Base-by-base conservation (phyloP, 306 rosid species). In the Cucurbita ficifolia region DNA sequence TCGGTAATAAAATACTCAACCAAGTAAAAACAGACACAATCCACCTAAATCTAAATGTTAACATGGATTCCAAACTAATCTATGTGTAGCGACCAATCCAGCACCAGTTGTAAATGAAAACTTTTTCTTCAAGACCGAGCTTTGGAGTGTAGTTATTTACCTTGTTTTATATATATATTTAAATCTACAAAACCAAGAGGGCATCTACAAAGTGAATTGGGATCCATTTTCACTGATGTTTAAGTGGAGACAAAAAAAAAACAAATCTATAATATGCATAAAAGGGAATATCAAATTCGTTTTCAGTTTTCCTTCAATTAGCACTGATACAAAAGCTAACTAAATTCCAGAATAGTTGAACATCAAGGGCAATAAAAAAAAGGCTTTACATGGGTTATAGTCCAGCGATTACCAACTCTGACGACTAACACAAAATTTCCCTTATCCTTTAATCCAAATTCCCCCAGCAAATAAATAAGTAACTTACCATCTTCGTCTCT, bases 401-500 rank as follows among this genome's bases (percentile, higher is more conserved):
- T 45, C 22, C 33, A 42, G 19, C 33, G 39, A 64, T 19, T 13
- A 33, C 21, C 73, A 46, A 43, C 72, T 42, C 56, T 45, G 7
- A 11, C 16, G 7, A 21, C 74, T 9, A 49, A 49, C 58, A 14
- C 39, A 1, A 24, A 24, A 70, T 24, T 43, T 13, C 2, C 14
- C 56, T 2, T 46, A 45, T 13, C 2, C 4, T 24, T 21, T 13
- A 43, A 67, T 13, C 73, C 42, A 70, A 70, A 70, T 1, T 68
- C 53, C 59, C 22, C 74, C 46, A 70, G 17, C 8, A 29, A 48
- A 70, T 29, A 49, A 49, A 70, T 49, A 46, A 46, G 14, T 0
- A 70, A 19, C 50, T 75, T 76, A 81, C 99, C 97, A 54, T 95
- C 99, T 65, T 95, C 99, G n/a, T 95, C 99, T 77, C 71, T 85